phyloP scores from a whole-genome alignment of 768 basidiomycete species.

The Termitomyces sp. region DNA sequence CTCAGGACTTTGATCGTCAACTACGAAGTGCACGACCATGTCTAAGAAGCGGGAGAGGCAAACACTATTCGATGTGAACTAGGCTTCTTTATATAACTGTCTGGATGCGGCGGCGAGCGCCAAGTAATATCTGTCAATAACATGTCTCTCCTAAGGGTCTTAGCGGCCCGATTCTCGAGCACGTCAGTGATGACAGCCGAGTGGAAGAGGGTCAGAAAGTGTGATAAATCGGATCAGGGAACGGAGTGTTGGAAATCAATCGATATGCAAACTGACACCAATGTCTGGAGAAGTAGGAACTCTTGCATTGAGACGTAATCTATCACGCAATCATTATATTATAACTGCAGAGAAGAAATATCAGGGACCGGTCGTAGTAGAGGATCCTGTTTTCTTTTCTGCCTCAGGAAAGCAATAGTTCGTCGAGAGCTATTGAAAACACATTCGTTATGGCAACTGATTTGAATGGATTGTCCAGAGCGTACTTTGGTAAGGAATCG shows the following conservation, averaged over 20 bases:
- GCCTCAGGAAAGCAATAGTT: constrained; percentile 13
- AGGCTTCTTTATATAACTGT: neutral
- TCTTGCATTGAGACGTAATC: neutral
- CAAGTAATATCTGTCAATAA: neutral
- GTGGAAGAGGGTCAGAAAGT: neutral
- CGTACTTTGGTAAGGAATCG: constrained; percentile 10
- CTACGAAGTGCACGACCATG: constrained; percentile 21
- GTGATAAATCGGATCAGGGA: neutral
- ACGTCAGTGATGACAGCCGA: neutral
- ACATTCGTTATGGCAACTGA: neutral
- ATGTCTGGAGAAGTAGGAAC: neutral
- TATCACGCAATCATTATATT: neutral
- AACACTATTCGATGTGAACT: neutral
- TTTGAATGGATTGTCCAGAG: neutral
- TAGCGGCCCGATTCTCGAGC: neutral
- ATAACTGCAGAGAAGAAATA: constrained; percentile 4
- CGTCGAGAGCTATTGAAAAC: constrained; percentile 5
- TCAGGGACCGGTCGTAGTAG: neutral
- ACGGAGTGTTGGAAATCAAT: neutral
- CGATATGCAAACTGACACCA: neutral
- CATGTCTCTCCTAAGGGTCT: neutral
- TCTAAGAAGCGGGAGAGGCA: neutral
- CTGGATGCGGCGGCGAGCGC: neutral
- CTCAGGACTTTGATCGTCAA: constrained; percentile 33
- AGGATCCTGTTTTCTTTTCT: neutral